Evolutionary conservation across 2,329 filamentous ascomycete genomes (phyloP).

Genomic region (Neonectria neomacrospora): DNA sequence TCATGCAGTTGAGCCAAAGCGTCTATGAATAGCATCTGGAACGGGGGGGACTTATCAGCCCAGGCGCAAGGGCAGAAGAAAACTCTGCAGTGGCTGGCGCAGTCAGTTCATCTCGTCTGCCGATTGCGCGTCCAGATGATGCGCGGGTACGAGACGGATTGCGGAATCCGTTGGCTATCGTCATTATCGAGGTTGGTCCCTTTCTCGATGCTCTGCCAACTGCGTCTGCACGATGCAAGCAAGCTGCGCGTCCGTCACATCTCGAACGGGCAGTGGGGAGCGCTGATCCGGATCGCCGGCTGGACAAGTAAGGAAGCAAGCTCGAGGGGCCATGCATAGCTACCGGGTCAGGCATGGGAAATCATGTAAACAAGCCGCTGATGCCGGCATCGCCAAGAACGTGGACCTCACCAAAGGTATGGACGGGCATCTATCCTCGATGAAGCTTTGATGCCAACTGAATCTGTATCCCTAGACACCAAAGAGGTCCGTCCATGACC

Average conservation of each 20-base stretch:
- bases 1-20: neutral
- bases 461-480: neutral
- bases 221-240: slow-evolving; percentile 6
- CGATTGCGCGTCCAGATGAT: slow-evolving; percentile 17
- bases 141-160: neutral
- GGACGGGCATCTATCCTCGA: neutral
- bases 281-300: slow-evolving; percentile 16
- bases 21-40: slow-evolving; percentile 12
- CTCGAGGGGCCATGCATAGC: neutral
- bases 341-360: neutral
- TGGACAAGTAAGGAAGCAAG: neutral
- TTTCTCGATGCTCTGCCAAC: neutral
- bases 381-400: slow-evolving; percentile 2
- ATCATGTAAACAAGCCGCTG: neutral
- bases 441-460: neutral
- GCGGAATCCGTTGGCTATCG: neutral
- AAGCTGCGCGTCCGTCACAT: slow-evolving; percentile 16
- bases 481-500: too few species aligned
- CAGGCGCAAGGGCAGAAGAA: slow-evolving; percentile 11
- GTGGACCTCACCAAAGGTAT: neutral
- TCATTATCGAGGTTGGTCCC: neutral
- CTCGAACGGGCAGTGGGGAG: slow-evolving; percentile 8
- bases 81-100: neutral
- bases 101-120: neutral
- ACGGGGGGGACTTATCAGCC: slow-evolving; percentile 10